Conservation (phyloP, 176 grass and related monocot genomes). For the Dendrocalamus sinicus region DNA sequence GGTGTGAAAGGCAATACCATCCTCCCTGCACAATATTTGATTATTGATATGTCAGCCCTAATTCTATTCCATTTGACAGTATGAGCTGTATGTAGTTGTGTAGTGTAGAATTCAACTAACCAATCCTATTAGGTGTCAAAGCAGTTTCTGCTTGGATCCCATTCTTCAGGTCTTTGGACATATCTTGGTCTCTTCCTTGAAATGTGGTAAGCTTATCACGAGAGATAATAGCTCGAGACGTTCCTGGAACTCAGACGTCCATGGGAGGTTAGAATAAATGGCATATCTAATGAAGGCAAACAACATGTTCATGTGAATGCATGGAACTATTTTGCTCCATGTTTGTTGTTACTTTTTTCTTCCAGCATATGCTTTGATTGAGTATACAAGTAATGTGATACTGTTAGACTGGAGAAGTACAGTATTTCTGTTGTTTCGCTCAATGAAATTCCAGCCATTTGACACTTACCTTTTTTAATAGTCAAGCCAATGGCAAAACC, state of each 20-base stretch:
- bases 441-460: conserved; percentile 1
- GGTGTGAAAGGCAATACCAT: conserved; percentile 86
- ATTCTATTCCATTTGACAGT: not conserved
- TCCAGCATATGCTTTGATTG: not conserved
- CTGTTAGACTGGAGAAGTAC: not conserved
- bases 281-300: not conserved
- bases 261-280: conserved; percentile 19
- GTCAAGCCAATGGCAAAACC: conserved; percentile 68
- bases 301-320: not conserved
- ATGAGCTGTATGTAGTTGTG: not conserved
- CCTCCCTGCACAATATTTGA: conserved; percentile 54
- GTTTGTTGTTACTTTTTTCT: not conserved
- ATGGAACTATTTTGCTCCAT: not conserved
- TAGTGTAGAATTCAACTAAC: conserved; percentile 37
- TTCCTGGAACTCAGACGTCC: conserved; percentile 44
- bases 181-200: conserved; percentile 31
- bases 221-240: conserved; percentile 64
- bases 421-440: not conserved
- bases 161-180: not conserved
- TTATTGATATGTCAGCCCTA: not conserved
- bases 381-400: not conserved
- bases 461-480: conserved; percentile 59
- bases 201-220: conserved; percentile 46
- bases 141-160: conserved; percentile 12
- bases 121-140: conserved; percentile 32